Conservation (phyloP, 2,329 filamentous ascomycete species). For the Fusarium sp. region DNA sequence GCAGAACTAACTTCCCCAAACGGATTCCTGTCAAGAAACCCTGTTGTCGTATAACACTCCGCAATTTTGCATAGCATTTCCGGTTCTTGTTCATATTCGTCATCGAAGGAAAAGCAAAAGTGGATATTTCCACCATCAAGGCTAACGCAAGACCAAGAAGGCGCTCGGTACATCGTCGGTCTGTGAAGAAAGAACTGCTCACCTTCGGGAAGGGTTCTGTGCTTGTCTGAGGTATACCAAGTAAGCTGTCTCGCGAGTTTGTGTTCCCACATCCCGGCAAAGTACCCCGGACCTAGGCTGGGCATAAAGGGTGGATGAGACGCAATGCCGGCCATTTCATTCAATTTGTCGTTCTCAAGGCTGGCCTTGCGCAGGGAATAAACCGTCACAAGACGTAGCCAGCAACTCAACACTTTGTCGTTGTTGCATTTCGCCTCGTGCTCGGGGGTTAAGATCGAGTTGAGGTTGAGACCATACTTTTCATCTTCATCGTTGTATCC, state of each 20-base stretch:
- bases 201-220: background rate
- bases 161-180: background rate
- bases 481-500: too few relatives aligned
- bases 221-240: background rate
- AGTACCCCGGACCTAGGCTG: background rate
- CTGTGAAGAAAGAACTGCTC: background rate
- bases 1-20: background rate
- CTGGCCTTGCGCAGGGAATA: background rate
- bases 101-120: background rate
- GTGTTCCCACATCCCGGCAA: background rate
- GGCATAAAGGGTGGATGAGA: background rate
- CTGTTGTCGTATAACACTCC: background rate
- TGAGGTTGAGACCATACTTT: background rate
- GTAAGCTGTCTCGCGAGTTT: background rate
- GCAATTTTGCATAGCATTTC: background rate
- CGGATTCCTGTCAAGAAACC: accelerated
- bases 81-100: too few relatives aligned
- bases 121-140: background rate
- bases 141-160: slow-evolving; percentile 5
- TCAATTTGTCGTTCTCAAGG: slow-evolving; percentile 2
- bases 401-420: background rate
- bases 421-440: background rate
- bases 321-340: background rate
- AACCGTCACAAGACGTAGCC: background rate
- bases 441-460: background rate